These are phyloP conservation scores for Candida tibetensis DNA, from an alignment of 805 yeast species.

Conservation along the genomic window DNA sequence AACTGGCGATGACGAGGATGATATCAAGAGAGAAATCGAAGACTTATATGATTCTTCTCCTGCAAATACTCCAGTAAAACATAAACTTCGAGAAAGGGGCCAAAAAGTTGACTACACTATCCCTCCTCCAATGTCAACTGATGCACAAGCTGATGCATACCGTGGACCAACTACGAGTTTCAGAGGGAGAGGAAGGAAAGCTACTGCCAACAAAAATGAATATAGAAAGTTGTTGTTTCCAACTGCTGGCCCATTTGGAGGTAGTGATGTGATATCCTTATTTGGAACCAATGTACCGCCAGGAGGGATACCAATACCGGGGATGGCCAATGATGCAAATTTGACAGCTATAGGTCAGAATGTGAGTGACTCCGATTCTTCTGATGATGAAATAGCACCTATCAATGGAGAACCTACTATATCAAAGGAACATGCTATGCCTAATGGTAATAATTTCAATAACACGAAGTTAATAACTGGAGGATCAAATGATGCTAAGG, in stretches of 20 bases:
- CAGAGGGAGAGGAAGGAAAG: slow-evolving; percentile 30
- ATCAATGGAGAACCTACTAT: slow-evolving; percentile 39
- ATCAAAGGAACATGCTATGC: slow-evolving; percentile 24
- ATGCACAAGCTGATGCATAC: slow-evolving; percentile 27
- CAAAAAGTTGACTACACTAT: slow-evolving; percentile 70
- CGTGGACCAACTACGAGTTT: slow-evolving; percentile 28
- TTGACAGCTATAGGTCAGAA: slow-evolving; percentile 35
- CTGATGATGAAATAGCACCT: slow-evolving; percentile 58
- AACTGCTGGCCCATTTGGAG: slow-evolving; percentile 97
- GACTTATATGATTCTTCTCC: slow-evolving; percentile 65
- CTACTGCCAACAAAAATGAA: slow-evolving; percentile 41
- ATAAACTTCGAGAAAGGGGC: slow-evolving; percentile 47
- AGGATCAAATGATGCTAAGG: slow-evolving; percentile 31
- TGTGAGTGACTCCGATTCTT: slow-evolving; percentile 54
- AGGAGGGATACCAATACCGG: slow-evolving; percentile 40
- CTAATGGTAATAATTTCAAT: slow-evolving; percentile 13
- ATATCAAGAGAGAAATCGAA: slow-evolving; percentile 61
- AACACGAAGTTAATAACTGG: slow-evolving; percentile 33
- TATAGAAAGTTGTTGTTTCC: slow-evolving; percentile 74
- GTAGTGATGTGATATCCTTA: slow-evolving; percentile 83
- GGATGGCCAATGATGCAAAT: slow-evolving; percentile 25
- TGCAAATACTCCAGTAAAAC: slow-evolving; percentile 39
- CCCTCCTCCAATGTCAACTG: slow-evolving; percentile 72
- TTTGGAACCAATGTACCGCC: slow-evolving; percentile 68
- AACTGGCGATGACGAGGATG: slow-evolving; percentile 28